Evolutionary conservation across 1,139 yeast genomes (phyloP).

Genomic region (Wickerhamomyces sp.): DNA sequence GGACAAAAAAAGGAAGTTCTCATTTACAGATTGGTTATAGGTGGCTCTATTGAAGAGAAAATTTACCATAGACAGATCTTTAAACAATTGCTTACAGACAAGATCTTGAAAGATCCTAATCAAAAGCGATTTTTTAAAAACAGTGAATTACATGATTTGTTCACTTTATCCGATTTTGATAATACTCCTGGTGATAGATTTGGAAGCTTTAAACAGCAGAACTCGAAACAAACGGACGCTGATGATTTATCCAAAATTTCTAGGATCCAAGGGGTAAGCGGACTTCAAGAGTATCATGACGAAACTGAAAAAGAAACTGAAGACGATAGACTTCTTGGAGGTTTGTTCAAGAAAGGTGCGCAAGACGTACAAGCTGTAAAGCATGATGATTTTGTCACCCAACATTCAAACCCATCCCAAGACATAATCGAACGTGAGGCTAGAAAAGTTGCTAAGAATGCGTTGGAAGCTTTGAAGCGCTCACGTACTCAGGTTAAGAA

Average conservation of each 20-base stretch:
- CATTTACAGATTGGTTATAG: slow-evolving; percentile 85
- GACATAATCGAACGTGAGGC: slow-evolving; percentile 75
- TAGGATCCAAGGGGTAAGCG: slow-evolving; percentile 41
- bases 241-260: slow-evolving; percentile 57
- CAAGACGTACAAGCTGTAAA: slow-evolving; percentile 66
- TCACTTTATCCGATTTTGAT: slow-evolving; percentile 73
- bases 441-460: slow-evolving; percentile 65
- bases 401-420: slow-evolving; percentile 46
- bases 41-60: slow-evolving; percentile 95
- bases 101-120: slow-evolving; percentile 91
- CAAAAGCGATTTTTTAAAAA: slow-evolving; percentile 89
- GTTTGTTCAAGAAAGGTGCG: slow-evolving; percentile 65
- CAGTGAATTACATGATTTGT: slow-evolving; percentile 87
- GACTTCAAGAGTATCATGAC: slow-evolving; percentile 41
- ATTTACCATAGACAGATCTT: slow-evolving; percentile 95
- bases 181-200: slow-evolving; percentile 35
- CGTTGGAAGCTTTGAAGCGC: slow-evolving; percentile 65
- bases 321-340: slow-evolving; percentile 67
- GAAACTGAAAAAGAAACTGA: slow-evolving; percentile 40
- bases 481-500: slow-evolving; percentile 64
- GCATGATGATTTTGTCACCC: slow-evolving; percentile 73
- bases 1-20: slow-evolving; percentile 95
- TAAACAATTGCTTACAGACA: slow-evolving; percentile 90
- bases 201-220: slow-evolving; percentile 19
- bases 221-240: slow-evolving; percentile 31